phyloP scores from a whole-genome alignment of 192 early-diverging fungal genomes.

The Podila epigama region DNA sequence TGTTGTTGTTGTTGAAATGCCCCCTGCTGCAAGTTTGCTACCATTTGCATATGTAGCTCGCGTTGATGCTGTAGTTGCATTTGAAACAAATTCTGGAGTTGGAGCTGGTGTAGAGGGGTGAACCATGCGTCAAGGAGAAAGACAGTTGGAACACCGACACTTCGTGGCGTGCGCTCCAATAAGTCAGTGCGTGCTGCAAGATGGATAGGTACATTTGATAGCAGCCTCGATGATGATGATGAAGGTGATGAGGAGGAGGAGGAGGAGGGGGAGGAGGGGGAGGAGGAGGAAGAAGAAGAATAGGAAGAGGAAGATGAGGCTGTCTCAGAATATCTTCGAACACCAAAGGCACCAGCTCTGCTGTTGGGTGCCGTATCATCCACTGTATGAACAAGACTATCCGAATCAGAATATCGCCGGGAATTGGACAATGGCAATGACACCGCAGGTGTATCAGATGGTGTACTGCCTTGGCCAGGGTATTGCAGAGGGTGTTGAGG shows the following conservation, averaged over 20 bases:
- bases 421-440: too few species aligned
- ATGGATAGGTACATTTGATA: slow-evolving; percentile 1
- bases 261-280: neutral
- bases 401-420: too few species aligned
- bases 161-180: slow-evolving; percentile 7
- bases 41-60: neutral
- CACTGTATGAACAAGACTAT: too few species aligned
- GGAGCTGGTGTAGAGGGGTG: slow-evolving; percentile 33
- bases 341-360: too few species aligned
- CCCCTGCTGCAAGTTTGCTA: neutral
- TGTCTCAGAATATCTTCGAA: too few species aligned
- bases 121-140: slow-evolving; percentile 27
- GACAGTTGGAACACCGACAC: slow-evolving; percentile 8
- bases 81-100: slow-evolving; percentile 32
- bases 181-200: slow-evolving; percentile 16
- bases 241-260: slow-evolving; percentile 12
- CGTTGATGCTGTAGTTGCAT: slow-evolving; percentile 25
- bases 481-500: slow-evolving; percentile 12
- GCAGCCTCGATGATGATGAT: neutral
- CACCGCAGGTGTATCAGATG: too few species aligned
- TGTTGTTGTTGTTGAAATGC: neutral
- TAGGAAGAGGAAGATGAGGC: too few species aligned
- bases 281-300: slow-evolving; percentile 1
- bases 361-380: too few species aligned
- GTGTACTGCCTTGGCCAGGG: slow-evolving; percentile 4